phyloP scores from a whole-genome alignment of 257 asterid genomes.

The Solanum lycopersicoides region DNA sequence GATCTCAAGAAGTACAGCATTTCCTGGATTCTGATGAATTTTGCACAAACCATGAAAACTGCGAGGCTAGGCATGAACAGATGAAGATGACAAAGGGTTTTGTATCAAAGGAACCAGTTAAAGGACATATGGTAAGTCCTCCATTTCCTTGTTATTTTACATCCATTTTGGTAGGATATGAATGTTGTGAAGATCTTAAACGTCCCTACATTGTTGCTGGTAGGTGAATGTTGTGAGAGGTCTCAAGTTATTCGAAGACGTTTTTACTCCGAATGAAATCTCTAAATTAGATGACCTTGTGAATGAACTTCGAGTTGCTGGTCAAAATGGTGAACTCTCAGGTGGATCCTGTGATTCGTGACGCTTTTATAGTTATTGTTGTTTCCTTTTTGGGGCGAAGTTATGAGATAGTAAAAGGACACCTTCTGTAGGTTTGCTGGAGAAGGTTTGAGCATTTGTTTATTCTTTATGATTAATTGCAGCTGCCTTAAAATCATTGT shows the following conservation, averaged over 20 bases:
- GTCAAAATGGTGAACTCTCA: slow-evolving; percentile 96
- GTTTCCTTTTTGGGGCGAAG: slow-evolving; percentile 74
- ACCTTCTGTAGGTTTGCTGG: slow-evolving; percentile 58
- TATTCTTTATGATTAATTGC: slow-evolving; percentile 21
- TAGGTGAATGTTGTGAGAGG: slow-evolving; percentile 97
- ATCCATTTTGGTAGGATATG: not conserved
- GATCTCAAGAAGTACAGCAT: slow-evolving; percentile 75
- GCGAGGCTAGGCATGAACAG: slow-evolving; percentile 64
- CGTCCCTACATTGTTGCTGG: not conserved
- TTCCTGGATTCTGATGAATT: slow-evolving; percentile 41
- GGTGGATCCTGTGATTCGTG: slow-evolving; percentile 92
- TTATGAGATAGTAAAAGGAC: slow-evolving; percentile 68
- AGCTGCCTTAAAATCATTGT: not conserved
- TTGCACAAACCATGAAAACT: slow-evolving; percentile 71
- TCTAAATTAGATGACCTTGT: slow-evolving; percentile 74
- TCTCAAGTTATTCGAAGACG: slow-evolving; percentile 75
- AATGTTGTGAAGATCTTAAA: slow-evolving; percentile 32
- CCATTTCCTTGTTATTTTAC: not conserved
- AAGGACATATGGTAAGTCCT: slow-evolving; percentile 79
- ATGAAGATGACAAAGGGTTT: slow-evolving; percentile 86
- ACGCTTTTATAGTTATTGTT: slow-evolving; percentile 74
- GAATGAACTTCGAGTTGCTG: slow-evolving; percentile 83
- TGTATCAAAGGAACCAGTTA: slow-evolving; percentile 74
- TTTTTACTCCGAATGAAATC: slow-evolving; percentile 67
- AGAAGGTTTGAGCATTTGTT: slow-evolving; percentile 68